These are phyloP conservation scores for Solanum pinnatisectum DNA, from an alignment of 257 asterid genomes.

Conservation along the genomic window DNA sequence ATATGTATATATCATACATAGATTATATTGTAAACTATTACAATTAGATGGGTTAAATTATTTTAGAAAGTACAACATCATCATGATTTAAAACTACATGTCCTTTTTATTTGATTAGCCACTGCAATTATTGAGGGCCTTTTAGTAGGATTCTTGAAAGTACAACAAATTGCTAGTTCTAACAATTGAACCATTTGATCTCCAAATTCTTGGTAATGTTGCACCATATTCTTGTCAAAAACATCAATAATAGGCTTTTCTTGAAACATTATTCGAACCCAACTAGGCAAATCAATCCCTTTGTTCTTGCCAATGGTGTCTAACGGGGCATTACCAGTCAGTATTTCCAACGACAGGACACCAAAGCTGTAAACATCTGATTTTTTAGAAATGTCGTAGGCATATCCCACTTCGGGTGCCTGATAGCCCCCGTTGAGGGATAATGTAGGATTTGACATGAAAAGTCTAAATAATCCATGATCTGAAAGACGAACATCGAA, in stretches of 20 bases:
- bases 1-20: too few species aligned
- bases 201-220: background rate
- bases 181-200: slow-evolving; percentile 12
- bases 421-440: background rate
- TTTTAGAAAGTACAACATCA: background rate
- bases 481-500: slow-evolving; percentile 10
- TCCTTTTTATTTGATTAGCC: background rate
- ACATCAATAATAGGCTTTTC: slow-evolving; percentile 4
- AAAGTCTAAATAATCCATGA: slow-evolving; percentile 7
- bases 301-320: slow-evolving; percentile 1
- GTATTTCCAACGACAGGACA: slow-evolving; percentile 18
- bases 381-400: slow-evolving; percentile 9
- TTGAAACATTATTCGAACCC: slow-evolving; percentile 12
- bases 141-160: slow-evolving; percentile 6
- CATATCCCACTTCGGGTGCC: slow-evolving; percentile 21
- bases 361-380: slow-evolving; percentile 33
- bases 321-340: slow-evolving; percentile 1
- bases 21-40: too few species aligned
- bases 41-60: too few species aligned
- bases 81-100: background rate
- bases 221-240: slow-evolving; percentile 1
- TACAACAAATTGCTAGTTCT: slow-evolving; percentile 5
- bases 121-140: slow-evolving; percentile 10
- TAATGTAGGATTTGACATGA: background rate
- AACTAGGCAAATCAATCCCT: slow-evolving; percentile 6